A percentile compares a stretch with the other conserved stretches of the same genome.
Evolutionary conservation across 805 yeast species (phyloP).

Genomic region (Candida berthetii): DNA sequence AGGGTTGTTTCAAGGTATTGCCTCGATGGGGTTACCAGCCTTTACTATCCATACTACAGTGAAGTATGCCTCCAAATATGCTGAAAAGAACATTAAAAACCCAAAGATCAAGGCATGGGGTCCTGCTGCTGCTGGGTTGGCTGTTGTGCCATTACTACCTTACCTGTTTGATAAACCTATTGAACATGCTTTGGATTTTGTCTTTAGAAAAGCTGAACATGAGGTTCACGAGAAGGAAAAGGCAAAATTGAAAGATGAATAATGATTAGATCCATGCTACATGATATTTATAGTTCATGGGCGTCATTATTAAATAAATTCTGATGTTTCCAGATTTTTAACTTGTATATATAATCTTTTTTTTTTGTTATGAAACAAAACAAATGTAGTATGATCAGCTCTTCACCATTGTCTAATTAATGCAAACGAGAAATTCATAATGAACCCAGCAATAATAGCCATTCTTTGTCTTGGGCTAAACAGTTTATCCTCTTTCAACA

Average conservation of each 20-base stretch:
- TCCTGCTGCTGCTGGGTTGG: constrained; percentile 74
- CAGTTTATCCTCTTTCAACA: constrained; percentile 52
- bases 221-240: constrained; percentile 8
- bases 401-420: constrained; percentile 33
- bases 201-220: constrained; percentile 47
- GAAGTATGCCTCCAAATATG: constrained; percentile 55
- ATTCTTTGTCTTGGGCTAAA: constrained; percentile 58
- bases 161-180: constrained; percentile 80
- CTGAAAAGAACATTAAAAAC: constrained; percentile 46
- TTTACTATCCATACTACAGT: constrained; percentile 77
- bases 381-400: too few relatives aligned
- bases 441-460: constrained; percentile 68
- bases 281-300: too few relatives aligned
- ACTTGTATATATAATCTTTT: not conserved
- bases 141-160: constrained; percentile 73
- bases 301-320: too few relatives aligned
- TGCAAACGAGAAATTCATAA: constrained; percentile 65
- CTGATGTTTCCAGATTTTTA: too few relatives aligned
- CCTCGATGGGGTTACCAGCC: constrained; percentile 85
- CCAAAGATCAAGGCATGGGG: constrained; percentile 53
- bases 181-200: constrained; percentile 58
- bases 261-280: not conserved
- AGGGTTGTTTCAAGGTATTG: constrained; percentile 75
- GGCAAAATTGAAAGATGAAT: constrained; percentile 4
- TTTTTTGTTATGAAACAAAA: too few relatives aligned